Conservation (phyloP, 2,329 filamentous ascomycete species). For the Rasamsonia emersonii region DNA sequence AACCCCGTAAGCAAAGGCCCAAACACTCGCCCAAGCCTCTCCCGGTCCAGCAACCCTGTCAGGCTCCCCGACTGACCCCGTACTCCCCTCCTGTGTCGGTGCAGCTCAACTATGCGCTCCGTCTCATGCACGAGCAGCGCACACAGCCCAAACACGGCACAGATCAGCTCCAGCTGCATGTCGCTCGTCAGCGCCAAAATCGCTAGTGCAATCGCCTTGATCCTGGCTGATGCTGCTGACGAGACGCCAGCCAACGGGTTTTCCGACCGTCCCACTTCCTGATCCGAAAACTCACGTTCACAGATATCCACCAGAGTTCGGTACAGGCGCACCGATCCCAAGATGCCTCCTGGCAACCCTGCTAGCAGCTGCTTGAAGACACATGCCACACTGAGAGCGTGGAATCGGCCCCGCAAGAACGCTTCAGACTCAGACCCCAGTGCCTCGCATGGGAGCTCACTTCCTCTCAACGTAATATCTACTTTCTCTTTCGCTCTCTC, state of each 20-base stretch:
- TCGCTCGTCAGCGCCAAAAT: slow-evolving; percentile 28
- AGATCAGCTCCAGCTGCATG: slow-evolving; percentile 33
- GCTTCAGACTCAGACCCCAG: slow-evolving; percentile 7
- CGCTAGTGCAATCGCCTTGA: slow-evolving; percentile 28
- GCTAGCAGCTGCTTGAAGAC: slow-evolving; percentile 27
- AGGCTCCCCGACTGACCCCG: slow-evolving; percentile 12
- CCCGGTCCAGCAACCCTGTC: slow-evolving; percentile 16
- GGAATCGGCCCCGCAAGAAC: slow-evolving; percentile 11
- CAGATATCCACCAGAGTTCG: slow-evolving; percentile 22
- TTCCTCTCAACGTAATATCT: slow-evolving; percentile 25
- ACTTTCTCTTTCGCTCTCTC: slow-evolving; percentile 27
- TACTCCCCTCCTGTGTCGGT: slow-evolving; percentile 11
- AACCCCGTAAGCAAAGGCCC: slow-evolving; percentile 23
- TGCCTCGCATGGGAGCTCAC: slow-evolving; percentile 21
- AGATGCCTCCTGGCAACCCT: slow-evolving; percentile 30
- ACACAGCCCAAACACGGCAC: slow-evolving; percentile 31
- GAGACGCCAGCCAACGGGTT: slow-evolving; percentile 16
- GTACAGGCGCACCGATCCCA: slow-evolving; percentile 29
- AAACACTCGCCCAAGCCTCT: slow-evolving; percentile 23
- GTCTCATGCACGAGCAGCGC: slow-evolving; percentile 22
- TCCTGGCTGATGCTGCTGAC: slow-evolving; percentile 14
- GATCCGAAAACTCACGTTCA: slow-evolving; percentile 12
- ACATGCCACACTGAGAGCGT: slow-evolving; percentile 25
- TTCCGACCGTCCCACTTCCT: slow-evolving; percentile 10
- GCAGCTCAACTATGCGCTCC: slow-evolving; percentile 12